Base-by-base conservation (phyloP, 2,329 filamentous ascomycete species). In the Tolypocladium album region DNA sequence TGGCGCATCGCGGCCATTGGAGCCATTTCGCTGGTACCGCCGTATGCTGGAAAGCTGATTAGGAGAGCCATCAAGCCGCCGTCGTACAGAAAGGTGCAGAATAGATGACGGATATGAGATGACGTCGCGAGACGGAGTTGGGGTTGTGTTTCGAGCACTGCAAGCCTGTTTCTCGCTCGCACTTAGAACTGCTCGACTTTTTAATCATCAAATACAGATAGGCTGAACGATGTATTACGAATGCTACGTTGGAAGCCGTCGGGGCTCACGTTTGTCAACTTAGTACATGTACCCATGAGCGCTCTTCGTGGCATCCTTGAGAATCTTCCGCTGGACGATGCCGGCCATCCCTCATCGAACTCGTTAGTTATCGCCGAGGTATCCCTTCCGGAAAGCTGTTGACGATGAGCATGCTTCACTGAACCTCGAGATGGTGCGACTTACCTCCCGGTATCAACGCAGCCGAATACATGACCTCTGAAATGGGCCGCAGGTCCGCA, bases 41-140 rank as follows among this genome's bases (percentile, higher is more conserved):
- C 93, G 2, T 97, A 93, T 76, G 88, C 85, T 58, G 91, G 84
- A 24, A 97, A 97, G 78, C 74, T 95, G 62, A 88, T 97, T 65
- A 82, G 89, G 68, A 82, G 91, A 69, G 91, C 86, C 62, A 87
- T 96, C 80, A 92, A 89, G 75, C 94, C 94, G 63, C 92, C 92
- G 24, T 96, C 89, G 70, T 97, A 97, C 77, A 83, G 94, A 69
- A 99, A 99, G 78, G 92, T 99, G 56, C 88, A 88, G 74, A 87
- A 82, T 53, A 83, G 86, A 62, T 88, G 74, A 75, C 55, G 57
- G 34, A 40, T 4, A 1, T 6, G 9, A 17, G 40, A 24, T 5
- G 6, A 13, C 31, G 38, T 4, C 57, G 4, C n/a, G 31, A 55
- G 50, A 22, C 20, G 45, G 57, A 45, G 58, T 52, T 56, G 22